Base-by-base conservation (phyloP, 257 asterid species). In the Thymus quinquecostatus region DNA sequence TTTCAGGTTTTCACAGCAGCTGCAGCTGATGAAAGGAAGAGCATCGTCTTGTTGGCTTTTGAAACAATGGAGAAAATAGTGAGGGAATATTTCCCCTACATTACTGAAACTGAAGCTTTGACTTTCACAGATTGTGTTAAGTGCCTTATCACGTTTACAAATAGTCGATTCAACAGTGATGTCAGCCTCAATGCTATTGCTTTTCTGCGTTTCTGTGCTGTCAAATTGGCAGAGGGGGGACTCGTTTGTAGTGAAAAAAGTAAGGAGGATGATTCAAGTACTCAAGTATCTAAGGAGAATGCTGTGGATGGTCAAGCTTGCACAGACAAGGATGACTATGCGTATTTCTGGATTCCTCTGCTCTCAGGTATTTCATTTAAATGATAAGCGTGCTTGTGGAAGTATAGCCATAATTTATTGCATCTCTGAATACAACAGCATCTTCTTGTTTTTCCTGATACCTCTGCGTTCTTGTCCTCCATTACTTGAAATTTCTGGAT, bases 101-200 rank as follows among this genome's bases (percentile, higher is more conserved):
- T 90, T 62, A 95, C 97, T 44, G 99, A 95, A 88, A 89, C 99
- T 11, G 99, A 95, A 84, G 82, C 92, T 8, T 69, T 86, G 76
- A 89, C 87, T 58, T 95, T 95, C 73, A 95, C 97, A 40, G 99
- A 95, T 80, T 95, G 99, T 45, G 99, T 95, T 47, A 91, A 81
- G 74, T 95, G 99, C 87, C 96, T 95, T 76, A 87, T 95, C 82
- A 87, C 97, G 51, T 95, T 95, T 87, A 95, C 99, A 66, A 90
- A 79, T 70, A 95, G 92, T 83, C 88, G 87, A 82, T 95, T 92
- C 82, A 95, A 92, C 88, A 95, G 95, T 68, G 99, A 91, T 77
- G 92, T 95, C 60, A 92, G 99, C 89, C 96, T 95, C 84, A 95
- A 95, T 70, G 99, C 99, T 53, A 95, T 95, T 75, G 99, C 99